Evolutionary conservation across 108 stramenopile species (phyloP), one percentile per base, ranked within the genome.

Genomic region (Skeletonema costatum): DNA sequence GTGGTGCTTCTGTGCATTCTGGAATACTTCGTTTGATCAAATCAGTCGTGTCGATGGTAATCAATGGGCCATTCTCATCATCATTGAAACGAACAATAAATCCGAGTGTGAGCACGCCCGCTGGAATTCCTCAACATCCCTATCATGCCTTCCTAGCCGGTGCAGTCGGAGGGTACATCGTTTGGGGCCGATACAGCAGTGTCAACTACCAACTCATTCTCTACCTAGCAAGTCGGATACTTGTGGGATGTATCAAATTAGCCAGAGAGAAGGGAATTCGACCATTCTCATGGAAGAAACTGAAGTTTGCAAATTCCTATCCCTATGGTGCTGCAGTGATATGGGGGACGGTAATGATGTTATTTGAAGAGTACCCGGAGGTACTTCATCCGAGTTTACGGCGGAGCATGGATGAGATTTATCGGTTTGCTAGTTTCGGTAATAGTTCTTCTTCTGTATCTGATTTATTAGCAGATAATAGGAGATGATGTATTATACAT

Each of bases 361-460:
- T 96, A 33, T 96, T 91, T 76, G 92, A 96, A 71, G 89, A 92
- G 66, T 83, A 84, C 72, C 94, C 94, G 5, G 78, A 93, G 38
- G 87, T 90, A 4, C 76, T 96, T 46, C 92, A 96, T 68, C 88
- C 85, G 30, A 91, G 88, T 36, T 85, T 96, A 70, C 86, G 76
- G 60, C 64, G 74, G 46, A 92, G 90, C 75, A 96, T 96, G 94
- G 92, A 96, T 75, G 94, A 93, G 64, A 93, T 96, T 59, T 96
- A 93, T 82, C 85, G 94, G 32, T 86, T 78, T 56, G 64, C 14
- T 30, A 48, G 64, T 56, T 70, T 76, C 42, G 60, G 72, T 68
- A 9, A 16, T n/a, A 17, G 14, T 30, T 17, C 19, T 29, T 25
- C 16, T 56, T 56, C 53, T 29, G 5, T 56, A 10, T 60, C 12